Evolutionary conservation across 345 rosid species (phyloP).

Genomic region (Corchorus capsularis): DNA sequence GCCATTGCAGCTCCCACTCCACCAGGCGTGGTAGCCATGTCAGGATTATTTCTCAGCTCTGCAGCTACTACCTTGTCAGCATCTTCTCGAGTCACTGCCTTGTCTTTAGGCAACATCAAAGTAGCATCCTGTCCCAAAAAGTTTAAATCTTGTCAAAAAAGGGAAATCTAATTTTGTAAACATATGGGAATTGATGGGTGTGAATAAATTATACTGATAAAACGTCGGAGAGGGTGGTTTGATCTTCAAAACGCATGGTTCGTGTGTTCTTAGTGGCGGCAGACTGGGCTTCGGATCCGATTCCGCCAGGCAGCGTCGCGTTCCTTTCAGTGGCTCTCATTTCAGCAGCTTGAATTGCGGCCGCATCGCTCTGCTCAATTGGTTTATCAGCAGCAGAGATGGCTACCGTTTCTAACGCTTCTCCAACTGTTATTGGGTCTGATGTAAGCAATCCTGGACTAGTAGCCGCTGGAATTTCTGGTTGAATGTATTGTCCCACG

Average conservation of each 20-base stretch:
- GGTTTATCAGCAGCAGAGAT: slow-evolving; percentile 44
- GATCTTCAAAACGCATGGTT: slow-evolving; percentile 27
- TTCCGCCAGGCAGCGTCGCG: slow-evolving; percentile 39
- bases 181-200: not conserved
- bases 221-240: slow-evolving; percentile 42
- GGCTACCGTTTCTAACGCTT: slow-evolving; percentile 55
- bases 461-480: slow-evolving; percentile 19
- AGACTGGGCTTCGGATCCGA: slow-evolving; percentile 46
- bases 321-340: slow-evolving; percentile 42
- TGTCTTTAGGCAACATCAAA: slow-evolving; percentile 43
- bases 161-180: too few relatives aligned
- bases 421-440: slow-evolving; percentile 49
- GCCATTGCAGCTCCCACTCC: slow-evolving; percentile 60
- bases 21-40: slow-evolving; percentile 49
- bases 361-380: slow-evolving; percentile 56
- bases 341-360: slow-evolving; percentile 59
- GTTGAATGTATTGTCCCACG: slow-evolving; percentile 40
- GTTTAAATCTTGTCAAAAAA: not conserved
- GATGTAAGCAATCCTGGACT: slow-evolving; percentile 24
- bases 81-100: slow-evolving; percentile 50
- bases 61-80: slow-evolving; percentile 51
- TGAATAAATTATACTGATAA: slow-evolving; percentile 32
- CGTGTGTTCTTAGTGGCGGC: slow-evolving; percentile 46
- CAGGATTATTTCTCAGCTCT: slow-evolving; percentile 46
- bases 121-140: slow-evolving; percentile 43